phyloP scores from a whole-genome alignment of 2,329 filamentous ascomycete species.

The Arthroderma uncinatum region DNA sequence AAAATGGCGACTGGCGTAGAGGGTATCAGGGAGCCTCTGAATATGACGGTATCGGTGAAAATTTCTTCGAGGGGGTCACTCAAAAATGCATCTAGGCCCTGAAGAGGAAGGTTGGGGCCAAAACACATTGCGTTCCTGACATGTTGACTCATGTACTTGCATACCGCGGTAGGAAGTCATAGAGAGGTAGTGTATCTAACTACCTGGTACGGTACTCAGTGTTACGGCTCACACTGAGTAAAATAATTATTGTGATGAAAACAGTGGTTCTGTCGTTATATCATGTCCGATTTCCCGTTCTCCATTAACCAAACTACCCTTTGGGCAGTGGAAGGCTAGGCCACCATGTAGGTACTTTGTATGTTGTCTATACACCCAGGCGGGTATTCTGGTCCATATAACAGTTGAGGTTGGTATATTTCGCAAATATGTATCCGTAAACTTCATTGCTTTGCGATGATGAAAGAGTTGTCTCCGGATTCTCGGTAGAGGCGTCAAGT shows the following conservation, averaged over 20 bases:
- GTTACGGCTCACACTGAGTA: background rate
- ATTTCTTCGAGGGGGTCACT: background rate
- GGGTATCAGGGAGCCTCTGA: background rate
- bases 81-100: background rate
- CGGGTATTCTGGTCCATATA: no score
- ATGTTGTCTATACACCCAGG: no score
- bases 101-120: background rate
- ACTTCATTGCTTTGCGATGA: background rate
- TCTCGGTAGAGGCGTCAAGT: no score
- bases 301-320: no score
- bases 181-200: background rate
- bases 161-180: background rate
- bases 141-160: background rate
- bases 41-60: background rate
- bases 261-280: no score
- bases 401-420: no score
- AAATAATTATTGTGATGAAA: background rate
- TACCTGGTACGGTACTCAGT: background rate
- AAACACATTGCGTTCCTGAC: background rate
- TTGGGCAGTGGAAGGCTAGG: no score
- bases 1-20: background rate
- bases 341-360: no score
- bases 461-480: background rate
- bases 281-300: no score
- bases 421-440: no score